Evolutionary conservation across 805 yeast genomes (phyloP).

Genomic region (Ogataea pignaliae): DNA sequence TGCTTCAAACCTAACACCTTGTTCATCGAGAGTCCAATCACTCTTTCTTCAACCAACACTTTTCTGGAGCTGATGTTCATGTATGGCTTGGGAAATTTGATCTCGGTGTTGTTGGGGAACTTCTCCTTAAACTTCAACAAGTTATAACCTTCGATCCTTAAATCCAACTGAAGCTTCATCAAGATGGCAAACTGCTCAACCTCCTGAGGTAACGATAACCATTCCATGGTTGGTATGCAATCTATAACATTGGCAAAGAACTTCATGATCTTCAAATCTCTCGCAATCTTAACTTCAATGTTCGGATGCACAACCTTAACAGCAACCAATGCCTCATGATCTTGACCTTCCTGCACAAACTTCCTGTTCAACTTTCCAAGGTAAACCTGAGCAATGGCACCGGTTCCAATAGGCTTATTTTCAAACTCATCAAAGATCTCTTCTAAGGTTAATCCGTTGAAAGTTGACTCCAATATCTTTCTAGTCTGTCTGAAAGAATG

Average conservation of each 20-base stretch:
- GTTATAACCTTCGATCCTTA: conserved; percentile 85
- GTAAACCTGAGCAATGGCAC: conserved; percentile 97
- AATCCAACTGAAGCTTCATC: conserved; percentile 86
- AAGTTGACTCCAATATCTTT: conserved; percentile 52
- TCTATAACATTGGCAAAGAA: conserved; percentile 72
- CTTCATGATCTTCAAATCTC: conserved; percentile 82
- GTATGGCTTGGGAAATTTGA: conserved; percentile 79
- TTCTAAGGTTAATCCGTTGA: conserved; percentile 49
- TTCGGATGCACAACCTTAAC: conserved; percentile 90
- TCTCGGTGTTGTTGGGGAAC: conserved; percentile 52
- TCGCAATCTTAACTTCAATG: conserved; percentile 62
- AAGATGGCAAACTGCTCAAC: conserved; percentile 81
- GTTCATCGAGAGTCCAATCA: conserved; percentile 80
- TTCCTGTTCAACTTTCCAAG: conserved; percentile 56
- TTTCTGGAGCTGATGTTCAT: conserved; percentile 58
- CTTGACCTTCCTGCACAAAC: conserved; percentile 26
- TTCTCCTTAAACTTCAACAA: conserved; percentile 66
- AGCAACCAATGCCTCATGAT: conserved; percentile 63
- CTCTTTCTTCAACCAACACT: conserved; percentile 80
- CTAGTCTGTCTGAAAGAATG: conserved; percentile 66
- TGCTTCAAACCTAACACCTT: conserved; percentile 53
- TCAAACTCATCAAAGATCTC: conserved; percentile 78
- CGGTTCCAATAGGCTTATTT: conserved; percentile 84
- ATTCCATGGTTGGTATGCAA: conserved; percentile 88
- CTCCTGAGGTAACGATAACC: conserved; percentile 94